These are phyloP conservation scores for Claviceps monticola DNA, from an alignment of 2,329 filamentous ascomycete genomes.

Conservation along the genomic window DNA sequence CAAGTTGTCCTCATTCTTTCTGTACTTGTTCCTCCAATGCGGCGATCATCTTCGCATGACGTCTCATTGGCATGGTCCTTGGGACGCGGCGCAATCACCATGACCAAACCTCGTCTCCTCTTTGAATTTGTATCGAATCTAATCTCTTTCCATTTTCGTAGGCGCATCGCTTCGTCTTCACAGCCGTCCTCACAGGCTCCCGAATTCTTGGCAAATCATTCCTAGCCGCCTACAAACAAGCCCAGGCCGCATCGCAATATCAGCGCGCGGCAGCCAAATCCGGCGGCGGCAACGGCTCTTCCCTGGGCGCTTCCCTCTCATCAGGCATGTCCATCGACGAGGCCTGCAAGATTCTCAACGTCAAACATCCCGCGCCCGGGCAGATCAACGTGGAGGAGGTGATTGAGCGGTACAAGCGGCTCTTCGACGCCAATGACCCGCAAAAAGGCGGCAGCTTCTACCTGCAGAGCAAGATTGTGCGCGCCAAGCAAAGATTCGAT, in stretches of 20 bases:
- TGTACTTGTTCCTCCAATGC: not conserved
- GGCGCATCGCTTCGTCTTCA: constrained; percentile 83
- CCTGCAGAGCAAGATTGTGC: constrained; percentile 88
- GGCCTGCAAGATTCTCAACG: constrained; percentile 93
- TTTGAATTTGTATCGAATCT: constrained; percentile 4
- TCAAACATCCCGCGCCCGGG: constrained; percentile 65
- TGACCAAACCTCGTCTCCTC: too few species aligned
- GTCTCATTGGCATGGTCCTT: not conserved
- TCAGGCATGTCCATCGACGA: constrained; percentile 85
- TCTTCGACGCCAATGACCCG: constrained; percentile 91
- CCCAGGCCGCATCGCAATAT: constrained; percentile 73
- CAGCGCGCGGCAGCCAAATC: constrained; percentile 55
- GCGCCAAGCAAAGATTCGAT: constrained; percentile 86
- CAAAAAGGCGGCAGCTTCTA: constrained; percentile 96
- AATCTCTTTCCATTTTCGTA: constrained; percentile 22
- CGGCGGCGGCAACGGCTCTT: constrained; percentile 39
- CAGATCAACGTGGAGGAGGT: constrained; percentile 67
- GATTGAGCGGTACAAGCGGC: constrained; percentile 76
- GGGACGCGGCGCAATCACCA: too few species aligned
- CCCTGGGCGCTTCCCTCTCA: constrained; percentile 39
- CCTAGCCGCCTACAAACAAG: constrained; percentile 89
- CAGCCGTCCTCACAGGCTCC: constrained; percentile 78
- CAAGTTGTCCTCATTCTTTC: constrained; percentile 1
- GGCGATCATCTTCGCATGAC: not conserved
- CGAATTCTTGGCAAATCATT: constrained; percentile 91